These are phyloP conservation scores for Eragrostis tef DNA, from an alignment of 202 grass and related monocot species.

Conservation along the genomic window DNA sequence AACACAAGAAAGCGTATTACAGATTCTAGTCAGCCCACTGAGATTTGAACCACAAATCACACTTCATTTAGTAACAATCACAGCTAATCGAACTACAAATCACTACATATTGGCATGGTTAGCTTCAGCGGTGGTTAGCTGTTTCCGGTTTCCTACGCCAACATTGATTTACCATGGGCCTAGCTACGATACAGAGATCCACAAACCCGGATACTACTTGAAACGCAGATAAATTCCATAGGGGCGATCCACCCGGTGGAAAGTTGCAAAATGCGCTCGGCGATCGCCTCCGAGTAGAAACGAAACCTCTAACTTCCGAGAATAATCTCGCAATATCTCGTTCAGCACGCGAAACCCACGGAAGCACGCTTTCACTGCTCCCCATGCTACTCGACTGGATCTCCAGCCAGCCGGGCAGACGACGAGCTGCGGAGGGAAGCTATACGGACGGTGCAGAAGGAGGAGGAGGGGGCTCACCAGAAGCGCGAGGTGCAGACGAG, in stretches of 20 bases:
- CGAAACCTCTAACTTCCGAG: neutral
- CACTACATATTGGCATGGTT: neutral
- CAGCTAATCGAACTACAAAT: neutral
- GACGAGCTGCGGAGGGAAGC: neutral
- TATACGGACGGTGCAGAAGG: no score
- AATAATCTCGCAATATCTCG: neutral
- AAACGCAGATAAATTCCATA: neutral
- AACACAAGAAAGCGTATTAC: neutral
- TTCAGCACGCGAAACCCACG: neutral
- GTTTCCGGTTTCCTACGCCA: neutral
- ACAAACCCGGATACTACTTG: neutral
- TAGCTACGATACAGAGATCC: neutral
- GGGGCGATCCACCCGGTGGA: neutral
- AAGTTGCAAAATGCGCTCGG: neutral
- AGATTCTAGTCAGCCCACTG: neutral
- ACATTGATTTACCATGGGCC: neutral
- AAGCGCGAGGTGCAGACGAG: conserved; percentile 92
- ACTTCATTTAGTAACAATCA: neutral
- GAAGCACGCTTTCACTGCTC: neutral
- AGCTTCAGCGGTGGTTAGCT: conserved; percentile 13
- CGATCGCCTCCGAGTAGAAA: neutral
- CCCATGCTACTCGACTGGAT: conserved; percentile 11
- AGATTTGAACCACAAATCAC: neutral
- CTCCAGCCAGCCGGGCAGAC: neutral
- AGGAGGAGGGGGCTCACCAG: conserved; percentile 59